Evolutionary conservation across 306 rosid genomes (phyloP), one percentile per base, ranked within the genome.

Genomic region (Acacia acuminata): DNA sequence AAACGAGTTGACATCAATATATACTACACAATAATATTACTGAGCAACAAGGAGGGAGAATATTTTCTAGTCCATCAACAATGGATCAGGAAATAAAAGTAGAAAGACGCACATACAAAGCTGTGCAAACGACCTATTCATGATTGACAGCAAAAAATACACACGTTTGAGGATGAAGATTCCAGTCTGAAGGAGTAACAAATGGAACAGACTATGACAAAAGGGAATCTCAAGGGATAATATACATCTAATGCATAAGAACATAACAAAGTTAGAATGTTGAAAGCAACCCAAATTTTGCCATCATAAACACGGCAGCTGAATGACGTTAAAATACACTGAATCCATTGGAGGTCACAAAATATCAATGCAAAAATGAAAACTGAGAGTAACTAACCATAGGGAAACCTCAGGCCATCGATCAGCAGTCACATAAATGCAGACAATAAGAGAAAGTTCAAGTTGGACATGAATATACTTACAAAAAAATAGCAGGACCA

Each of bases 401-500:
- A 7, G 65, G 51, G 22, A 80, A 14, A 14, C 50, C 32, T 65
- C 48, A 71, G 3, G 14, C 63, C 78, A 80, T 45, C 22, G 73
- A 72, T 30, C 65, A 76, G 25, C 56, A 40, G 66, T 42, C 58
- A 65, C 24, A 25, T 60, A 34, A 73, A 73, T 32, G 56, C 3
- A n/a, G 32, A 73, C 53, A 61, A 80, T 32, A 72, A 32, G 53
- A 73, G 67, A 73, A 73, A 81, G 17, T 30, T 43, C 19, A 30
- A 72, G 27, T 47, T 34, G 56, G 53, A 63, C 79, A 34, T 73
- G 63, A 30, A 73, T 55, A 81, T 64, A 81, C 84, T 81, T 81
- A 81, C 84, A 34, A 73, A 80, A 73, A 80, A 73, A 32, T 48
- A 61, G 84, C 79, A 63, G 79, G 67, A 63, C 27, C 79, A 81